These are phyloP conservation scores for Verticillium zaregamsianum DNA, from an alignment of 2,329 filamentous ascomycete genomes.

Conservation along the genomic window DNA sequence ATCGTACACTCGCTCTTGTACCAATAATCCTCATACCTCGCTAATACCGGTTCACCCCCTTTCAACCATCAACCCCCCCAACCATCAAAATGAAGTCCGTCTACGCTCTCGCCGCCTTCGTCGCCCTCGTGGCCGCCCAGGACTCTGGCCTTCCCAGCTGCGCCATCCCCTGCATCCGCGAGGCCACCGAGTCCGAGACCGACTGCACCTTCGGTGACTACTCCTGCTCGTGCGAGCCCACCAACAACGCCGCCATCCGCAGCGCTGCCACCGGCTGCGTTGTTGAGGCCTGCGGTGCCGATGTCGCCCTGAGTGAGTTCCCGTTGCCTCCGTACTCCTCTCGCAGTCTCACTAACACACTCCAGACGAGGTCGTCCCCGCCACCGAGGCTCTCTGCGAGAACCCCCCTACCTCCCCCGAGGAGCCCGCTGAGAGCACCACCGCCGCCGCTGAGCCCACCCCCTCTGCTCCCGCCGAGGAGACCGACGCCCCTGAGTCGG, in stretches of 20 bases:
- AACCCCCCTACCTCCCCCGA: slow-evolving; percentile 5
- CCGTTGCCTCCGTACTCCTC: not conserved
- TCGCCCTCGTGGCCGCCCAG: slow-evolving; percentile 28
- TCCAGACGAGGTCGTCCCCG: slow-evolving; percentile 34
- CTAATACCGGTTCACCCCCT: slow-evolving; percentile 5
- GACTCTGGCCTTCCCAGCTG: slow-evolving; percentile 23
- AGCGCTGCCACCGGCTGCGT: slow-evolving; percentile 28
- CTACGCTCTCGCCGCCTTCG: slow-evolving; percentile 21
- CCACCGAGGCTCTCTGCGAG: slow-evolving; percentile 29
- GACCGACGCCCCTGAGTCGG: slow-evolving; percentile 4
- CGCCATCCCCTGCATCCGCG: slow-evolving; percentile 30
- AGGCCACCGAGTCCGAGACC: slow-evolving; percentile 24
- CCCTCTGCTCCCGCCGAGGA: slow-evolving; percentile 1
- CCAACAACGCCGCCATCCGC: slow-evolving; percentile 26
- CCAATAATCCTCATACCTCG: slow-evolving; percentile 3
- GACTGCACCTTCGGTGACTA: slow-evolving; percentile 27
- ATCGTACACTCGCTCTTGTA: slow-evolving; percentile 5
- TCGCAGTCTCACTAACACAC: not conserved
- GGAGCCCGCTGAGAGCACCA: slow-evolving; percentile 1
- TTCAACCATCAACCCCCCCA: slow-evolving; percentile 6
- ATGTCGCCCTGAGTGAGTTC: slow-evolving; percentile 33
- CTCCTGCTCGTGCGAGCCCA: slow-evolving; percentile 26
- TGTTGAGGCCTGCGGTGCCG: slow-evolving; percentile 28
- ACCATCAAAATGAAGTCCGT: slow-evolving; percentile 16
- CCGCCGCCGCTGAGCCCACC: slow-evolving; percentile 2